phyloP scores from a whole-genome alignment of 2,329 filamentous ascomycete genomes.

The Ophiosphaerella narmari region DNA sequence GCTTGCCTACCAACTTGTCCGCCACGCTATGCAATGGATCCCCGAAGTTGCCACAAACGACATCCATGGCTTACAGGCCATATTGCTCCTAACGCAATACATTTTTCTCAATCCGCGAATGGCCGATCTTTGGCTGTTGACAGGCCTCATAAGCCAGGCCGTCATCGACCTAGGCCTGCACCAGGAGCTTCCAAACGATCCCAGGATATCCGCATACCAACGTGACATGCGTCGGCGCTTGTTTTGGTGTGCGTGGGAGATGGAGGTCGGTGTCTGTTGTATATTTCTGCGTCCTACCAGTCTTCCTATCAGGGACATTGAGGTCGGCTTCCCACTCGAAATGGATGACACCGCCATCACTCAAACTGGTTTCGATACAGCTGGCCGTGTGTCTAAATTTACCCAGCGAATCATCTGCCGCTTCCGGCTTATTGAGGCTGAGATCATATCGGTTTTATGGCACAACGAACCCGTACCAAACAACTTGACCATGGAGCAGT shows the following conservation, averaged over 20 bases:
- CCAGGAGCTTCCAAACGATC: slow-evolving; percentile 40
- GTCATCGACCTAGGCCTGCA: slow-evolving; percentile 44
- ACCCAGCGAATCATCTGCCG: slow-evolving; percentile 41
- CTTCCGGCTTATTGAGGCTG: slow-evolving; percentile 41
- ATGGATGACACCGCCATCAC: slow-evolving; percentile 43
- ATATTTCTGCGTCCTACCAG: slow-evolving; percentile 39
- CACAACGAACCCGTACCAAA: slow-evolving; percentile 37
- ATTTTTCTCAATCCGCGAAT: slow-evolving; percentile 44
- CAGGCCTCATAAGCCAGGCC: slow-evolving; percentile 43
- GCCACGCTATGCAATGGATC: slow-evolving; percentile 44
- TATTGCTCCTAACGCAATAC: slow-evolving; percentile 43
- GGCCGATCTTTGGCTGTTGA: slow-evolving; percentile 45
- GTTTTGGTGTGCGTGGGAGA: slow-evolving; percentile 47
- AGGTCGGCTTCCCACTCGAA: slow-evolving; percentile 39
- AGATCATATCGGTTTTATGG: slow-evolving; percentile 40
- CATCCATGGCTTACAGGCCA: slow-evolving; percentile 39
- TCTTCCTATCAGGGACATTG: slow-evolving; percentile 35
- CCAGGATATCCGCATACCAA: slow-evolving; percentile 30
- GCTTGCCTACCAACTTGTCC: slow-evolving; percentile 38
- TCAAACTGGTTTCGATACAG: slow-evolving; percentile 27
- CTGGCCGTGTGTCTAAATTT: slow-evolving; percentile 41
- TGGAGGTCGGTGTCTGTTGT: slow-evolving; percentile 44
- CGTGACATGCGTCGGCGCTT: slow-evolving; percentile 46
- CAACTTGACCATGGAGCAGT: slow-evolving; percentile 30
- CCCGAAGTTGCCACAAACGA: slow-evolving; percentile 44